Evolutionary conservation across 106 monocot species (phyloP), one percentile per base, ranked within the genome.

Genomic region (Platanthera guangdongensis): DNA sequence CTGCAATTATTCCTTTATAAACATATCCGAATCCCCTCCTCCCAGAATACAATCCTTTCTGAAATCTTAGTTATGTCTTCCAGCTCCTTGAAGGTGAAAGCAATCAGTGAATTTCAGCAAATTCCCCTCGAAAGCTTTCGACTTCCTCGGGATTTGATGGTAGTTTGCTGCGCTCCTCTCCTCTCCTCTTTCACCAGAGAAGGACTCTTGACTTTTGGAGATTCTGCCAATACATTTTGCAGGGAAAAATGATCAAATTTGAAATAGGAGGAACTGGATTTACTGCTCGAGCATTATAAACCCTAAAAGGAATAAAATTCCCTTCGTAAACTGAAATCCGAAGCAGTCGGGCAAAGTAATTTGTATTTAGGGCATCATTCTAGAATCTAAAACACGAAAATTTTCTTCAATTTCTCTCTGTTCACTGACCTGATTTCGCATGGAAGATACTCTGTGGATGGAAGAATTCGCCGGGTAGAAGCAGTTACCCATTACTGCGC

Each of bases 401-500:
- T n/a, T n/a, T 53, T 53, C 52, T 10, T 12, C 9, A 9, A 12
- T 53, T 3, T 53, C 9, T 53, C 14, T 9, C 14, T 53, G 15
- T 59, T 18, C 12, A 67, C 13, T 75, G n/a, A 90, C 90, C 94
- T 82, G 88, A 77, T 73, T 88, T 94, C 47, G 74, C 78, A 79
- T 86, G 50, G 87, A 90, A 71, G 75, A 86, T 64, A 88, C 83
- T 78, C 73, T 88, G 81, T 83, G 71, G 46, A 88, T 59, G 13
- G 81, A 86, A 53, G 82, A 69, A 8, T 78, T 74, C 52, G 52
- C 77, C 15, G 73, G 78, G 65, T 81, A 79, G 81, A 51, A 85
- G 86, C 90, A 94, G 71, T 94, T 90, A 63, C 90, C 94, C 94
- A 94, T 94, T 48, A 70, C 12, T 39, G 39, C 6, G 32, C 39